Evolutionary conservation across 1,284 basidiomycete genomes (phyloP).

Genomic region (Puccinia coronata): DNA sequence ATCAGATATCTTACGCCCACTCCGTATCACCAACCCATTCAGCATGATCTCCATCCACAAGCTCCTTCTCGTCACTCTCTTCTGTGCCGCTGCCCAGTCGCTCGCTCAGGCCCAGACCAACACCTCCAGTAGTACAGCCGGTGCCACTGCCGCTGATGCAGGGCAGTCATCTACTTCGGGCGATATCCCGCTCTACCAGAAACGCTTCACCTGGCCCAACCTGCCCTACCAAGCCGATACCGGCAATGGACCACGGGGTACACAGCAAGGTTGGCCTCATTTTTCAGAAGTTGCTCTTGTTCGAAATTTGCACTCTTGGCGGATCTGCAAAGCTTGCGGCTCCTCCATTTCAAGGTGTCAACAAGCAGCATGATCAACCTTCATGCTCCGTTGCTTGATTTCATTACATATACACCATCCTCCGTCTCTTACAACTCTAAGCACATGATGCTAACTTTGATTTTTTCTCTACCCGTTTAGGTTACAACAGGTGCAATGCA

Average conservation of each 20-base stretch:
- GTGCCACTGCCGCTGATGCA: background rate
- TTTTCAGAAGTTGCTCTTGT: background rate
- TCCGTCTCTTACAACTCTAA: background rate
- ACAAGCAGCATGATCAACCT: too few species aligned
- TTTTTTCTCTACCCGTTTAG: slow-evolving; percentile 54
- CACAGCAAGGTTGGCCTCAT: slow-evolving; percentile 27
- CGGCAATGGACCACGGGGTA: slow-evolving; percentile 50
- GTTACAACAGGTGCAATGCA: slow-evolving; percentile 72
- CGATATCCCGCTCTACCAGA: slow-evolving; percentile 51
- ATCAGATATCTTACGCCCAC: background rate
- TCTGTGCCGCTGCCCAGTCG: background rate
- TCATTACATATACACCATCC: background rate
- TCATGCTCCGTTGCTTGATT: background rate
- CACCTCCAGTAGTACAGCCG: background rate
- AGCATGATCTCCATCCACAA: background rate
- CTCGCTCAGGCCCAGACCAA: background rate
- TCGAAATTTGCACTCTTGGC: background rate
- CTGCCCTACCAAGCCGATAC: slow-evolving; percentile 52
- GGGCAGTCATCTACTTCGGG: slow-evolving; percentile 44
- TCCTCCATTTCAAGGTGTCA: too few species aligned
- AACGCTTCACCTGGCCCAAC: slow-evolving; percentile 52
- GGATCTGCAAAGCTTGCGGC: background rate
- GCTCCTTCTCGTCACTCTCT: background rate
- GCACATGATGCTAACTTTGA: background rate
- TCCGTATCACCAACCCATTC: background rate